A percentile compares a stretch with the other conserved stretches of the same genome.
phyloP scores from a whole-genome alignment of 768 basidiomycete genomes.

The Auricularia heimuer region DNA sequence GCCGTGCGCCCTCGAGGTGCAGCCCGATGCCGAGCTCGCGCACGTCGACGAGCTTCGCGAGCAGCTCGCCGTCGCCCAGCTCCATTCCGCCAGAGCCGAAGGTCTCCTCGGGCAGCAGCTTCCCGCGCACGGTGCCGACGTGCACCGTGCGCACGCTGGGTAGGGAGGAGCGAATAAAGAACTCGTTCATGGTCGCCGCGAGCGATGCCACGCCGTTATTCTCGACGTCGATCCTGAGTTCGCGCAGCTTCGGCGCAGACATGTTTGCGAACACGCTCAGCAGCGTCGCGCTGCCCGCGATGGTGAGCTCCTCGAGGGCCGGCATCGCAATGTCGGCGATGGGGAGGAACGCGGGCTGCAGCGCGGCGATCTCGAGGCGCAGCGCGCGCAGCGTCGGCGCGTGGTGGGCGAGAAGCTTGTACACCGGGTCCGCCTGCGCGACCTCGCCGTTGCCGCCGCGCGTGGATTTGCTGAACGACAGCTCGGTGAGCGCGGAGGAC shows the following conservation, averaged over 20 bases:
- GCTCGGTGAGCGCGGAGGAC: not conserved
- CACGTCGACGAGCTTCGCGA: not conserved
- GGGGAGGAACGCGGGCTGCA: not conserved
- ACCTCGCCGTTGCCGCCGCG: not conserved
- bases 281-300: not conserved
- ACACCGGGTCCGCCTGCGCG: not conserved
- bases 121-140: not conserved
- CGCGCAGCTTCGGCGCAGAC: not conserved
- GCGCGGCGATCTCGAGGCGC: not conserved
- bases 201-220: not conserved
- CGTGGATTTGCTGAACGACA: not conserved
- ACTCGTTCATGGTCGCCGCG: not conserved
- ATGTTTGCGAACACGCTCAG: not conserved
- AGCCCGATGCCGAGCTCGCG: not conserved
- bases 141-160: not conserved
- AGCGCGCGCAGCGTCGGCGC: not conserved
- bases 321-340: not conserved
- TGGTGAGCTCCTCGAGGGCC: constrained; percentile 5
- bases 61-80: not conserved
- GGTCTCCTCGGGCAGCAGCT: not conserved
- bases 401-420: not conserved
- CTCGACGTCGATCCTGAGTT: not conserved
- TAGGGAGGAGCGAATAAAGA: not conserved
- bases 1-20: not conserved
- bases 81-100: not conserved